Base-by-base conservation (phyloP, 495 filamentous ascomycete genomes). In the Talaromyces proteolyticus region DNA sequence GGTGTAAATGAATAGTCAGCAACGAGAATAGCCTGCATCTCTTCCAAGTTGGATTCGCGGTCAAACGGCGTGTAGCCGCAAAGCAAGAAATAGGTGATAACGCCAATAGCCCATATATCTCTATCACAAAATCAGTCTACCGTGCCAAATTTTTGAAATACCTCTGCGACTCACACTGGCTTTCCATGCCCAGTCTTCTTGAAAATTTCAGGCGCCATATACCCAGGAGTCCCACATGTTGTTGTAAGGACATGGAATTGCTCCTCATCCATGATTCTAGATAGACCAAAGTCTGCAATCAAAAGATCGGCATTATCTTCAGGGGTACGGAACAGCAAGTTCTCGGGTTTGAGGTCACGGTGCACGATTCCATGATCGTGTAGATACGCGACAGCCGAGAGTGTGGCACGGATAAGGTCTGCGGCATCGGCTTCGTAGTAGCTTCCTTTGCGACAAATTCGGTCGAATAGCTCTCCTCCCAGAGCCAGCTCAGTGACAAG, bases 61-160 rank as follows among this genome's bases (percentile, higher is more conserved):
- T 98, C 93, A 63, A 98, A 98, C 47, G 94, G 93, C 11, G 94
- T 97, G 70, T 96, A 97, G 52, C 93, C 93, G 69, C 93, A 98
- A 47, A 98, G 83, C 14, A 98, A 75, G 76, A 98, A 98, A 70
- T 97, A 98, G 12, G 88, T 88, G 57, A 92, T 92, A 3, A 89
- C 86, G 41, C 86, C 86, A 49, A 89, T 85, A 47, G 86, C 86
- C 86, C 86, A 89, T 53, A 89, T 75, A 58, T 89, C 86, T 50
- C 84, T 87, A 49, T 43, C 24, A 21, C 34, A 45, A 26, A 16
- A 37, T 34, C 17, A 19, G 36, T 54, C 37, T 56, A 52, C 21
- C 17, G 24, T 20, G 19, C 47, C 20, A 17, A 8, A 10, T 37
- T 44, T 43, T 22, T 24, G 42, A 29, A 21, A 34, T 43, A 37